Percentiles rank a stretch among this genome's conserved stretches.
Evolutionary conservation across 805 yeast species (phyloP).

Genomic region (Wickerhamomyces chambardii): DNA sequence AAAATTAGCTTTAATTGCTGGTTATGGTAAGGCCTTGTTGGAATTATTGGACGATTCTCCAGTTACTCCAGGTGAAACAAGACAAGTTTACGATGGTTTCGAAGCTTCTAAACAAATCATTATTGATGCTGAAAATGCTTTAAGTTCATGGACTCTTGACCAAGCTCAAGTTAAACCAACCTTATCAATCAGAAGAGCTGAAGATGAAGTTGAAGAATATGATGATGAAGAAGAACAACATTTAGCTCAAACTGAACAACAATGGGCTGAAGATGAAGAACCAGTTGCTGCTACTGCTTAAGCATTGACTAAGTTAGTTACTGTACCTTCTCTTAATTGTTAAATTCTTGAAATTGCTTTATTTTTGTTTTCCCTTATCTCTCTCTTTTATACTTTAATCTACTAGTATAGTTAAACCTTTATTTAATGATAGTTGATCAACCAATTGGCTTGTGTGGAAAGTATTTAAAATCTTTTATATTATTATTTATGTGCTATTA

Average conservation of each 20-base stretch:
- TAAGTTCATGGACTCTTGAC: conserved; percentile 79
- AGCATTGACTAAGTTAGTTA: too few relatives aligned
- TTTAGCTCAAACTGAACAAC: conserved; percentile 42
- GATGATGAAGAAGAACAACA: conserved; percentile 40
- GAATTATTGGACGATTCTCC: conserved; percentile 80
- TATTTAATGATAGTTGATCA: too few relatives aligned
- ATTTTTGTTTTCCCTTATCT: too few relatives aligned
- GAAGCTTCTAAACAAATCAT: conserved; percentile 85
- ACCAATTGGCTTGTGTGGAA: too few relatives aligned
- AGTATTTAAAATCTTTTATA: too few relatives aligned
- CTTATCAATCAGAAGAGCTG: conserved; percentile 53
- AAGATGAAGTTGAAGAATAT: conserved; percentile 44
- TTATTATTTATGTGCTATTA: too few relatives aligned
- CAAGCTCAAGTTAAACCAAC: conserved; percentile 79
- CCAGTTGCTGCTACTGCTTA: conserved; percentile 16
- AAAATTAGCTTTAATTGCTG: conserved; percentile 79
- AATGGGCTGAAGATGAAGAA: conserved; percentile 35
- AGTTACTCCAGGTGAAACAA: conserved; percentile 87
- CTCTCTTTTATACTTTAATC: too few relatives aligned
- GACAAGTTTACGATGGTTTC: conserved; percentile 84
- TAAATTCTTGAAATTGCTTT: too few relatives aligned
- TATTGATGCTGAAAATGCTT: conserved; percentile 77
- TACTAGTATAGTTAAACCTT: too few relatives aligned
- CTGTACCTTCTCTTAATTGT: too few relatives aligned
- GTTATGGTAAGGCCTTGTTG: conserved; percentile 80